These are phyloP conservation scores for Arctium minus DNA, from an alignment of 129 eudicot genomes.

Conservation along the genomic window DNA sequence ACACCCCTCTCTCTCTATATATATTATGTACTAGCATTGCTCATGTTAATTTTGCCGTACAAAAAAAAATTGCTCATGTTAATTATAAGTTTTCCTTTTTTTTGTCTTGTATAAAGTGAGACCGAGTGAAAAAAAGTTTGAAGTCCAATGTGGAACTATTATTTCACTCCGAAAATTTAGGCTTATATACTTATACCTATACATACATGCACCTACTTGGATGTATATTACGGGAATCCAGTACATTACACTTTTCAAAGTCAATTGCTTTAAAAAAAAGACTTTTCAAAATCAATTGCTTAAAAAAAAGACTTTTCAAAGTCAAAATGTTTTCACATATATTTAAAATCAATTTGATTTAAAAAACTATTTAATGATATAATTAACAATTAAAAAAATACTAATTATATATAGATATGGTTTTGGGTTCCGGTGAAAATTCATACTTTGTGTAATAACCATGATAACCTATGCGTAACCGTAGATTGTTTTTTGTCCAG, in stretches of 20 bases:
- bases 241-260: background rate
- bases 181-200: background rate
- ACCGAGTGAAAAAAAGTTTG: background rate
- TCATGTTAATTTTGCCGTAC: no score
- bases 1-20: no score
- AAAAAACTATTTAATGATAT: background rate
- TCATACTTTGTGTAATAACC: background rate
- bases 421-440: background rate
- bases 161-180: background rate
- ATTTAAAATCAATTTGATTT: background rate
- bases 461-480: background rate
- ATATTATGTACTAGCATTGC: no score
- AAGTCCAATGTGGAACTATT: background rate
- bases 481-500: no score
- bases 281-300: background rate
- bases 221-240: background rate
- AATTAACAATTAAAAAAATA: background rate
- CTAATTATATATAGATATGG: background rate
- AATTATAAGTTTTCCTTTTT: background rate
- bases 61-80: no score
- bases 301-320: no score
- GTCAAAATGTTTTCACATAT: background rate
- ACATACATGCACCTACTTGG: background rate
- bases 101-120: background rate
- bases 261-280: background rate